Evolutionary conservation across 2,329 filamentous ascomycete species (phyloP), one percentile per base, ranked within the genome.

Genomic region (Colletotrichum sp.): DNA sequence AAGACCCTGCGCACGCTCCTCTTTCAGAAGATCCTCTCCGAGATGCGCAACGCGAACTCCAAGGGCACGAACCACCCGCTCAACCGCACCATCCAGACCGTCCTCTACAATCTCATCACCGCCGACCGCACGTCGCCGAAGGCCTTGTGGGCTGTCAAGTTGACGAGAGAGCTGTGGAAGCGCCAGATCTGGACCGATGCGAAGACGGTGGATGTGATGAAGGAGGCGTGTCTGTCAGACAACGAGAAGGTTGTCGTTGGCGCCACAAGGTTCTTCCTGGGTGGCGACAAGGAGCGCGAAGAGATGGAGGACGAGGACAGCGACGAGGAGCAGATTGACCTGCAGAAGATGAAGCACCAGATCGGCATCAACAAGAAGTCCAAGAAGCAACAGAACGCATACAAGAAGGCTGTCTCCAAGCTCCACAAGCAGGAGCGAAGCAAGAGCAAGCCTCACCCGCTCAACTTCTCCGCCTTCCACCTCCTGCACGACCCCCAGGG

Each of bases 121-220:
- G 95, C 94, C 5, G 96, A 99, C 84, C 92, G 94, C 57, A 90
- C 94, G 10, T 98, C 96, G 1, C 90, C 95, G 1, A 97, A 98
- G 81, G 95, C 95, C 6, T 90, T 99, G 66, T 99, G 97, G 97
- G 96, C 97, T 5, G 95, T 98, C 77, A 98, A 98, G 85, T 91
- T 99, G 78, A 98, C 96, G 6, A 91, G 96, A 77, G 97, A 99
- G 87, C 88, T 99, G 82, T 99, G 97, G 97, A 98, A 96, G 86
- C 92, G 96, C 63, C 96, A 98, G 80, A 93, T 99, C 78, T 99
- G 97, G 97, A 95, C 95, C 12, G 97, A 99, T 81, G 92, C 96
- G 3, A 97, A 96, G 84, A 93, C 96, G 0, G 97, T 99, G n/a
- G 96, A 98, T 81, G 95, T 99, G 79, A 99, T 99, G 96, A 98